phyloP scores from a whole-genome alignment of 805 yeast genomes.

The Metschnikowia gelsemii region DNA sequence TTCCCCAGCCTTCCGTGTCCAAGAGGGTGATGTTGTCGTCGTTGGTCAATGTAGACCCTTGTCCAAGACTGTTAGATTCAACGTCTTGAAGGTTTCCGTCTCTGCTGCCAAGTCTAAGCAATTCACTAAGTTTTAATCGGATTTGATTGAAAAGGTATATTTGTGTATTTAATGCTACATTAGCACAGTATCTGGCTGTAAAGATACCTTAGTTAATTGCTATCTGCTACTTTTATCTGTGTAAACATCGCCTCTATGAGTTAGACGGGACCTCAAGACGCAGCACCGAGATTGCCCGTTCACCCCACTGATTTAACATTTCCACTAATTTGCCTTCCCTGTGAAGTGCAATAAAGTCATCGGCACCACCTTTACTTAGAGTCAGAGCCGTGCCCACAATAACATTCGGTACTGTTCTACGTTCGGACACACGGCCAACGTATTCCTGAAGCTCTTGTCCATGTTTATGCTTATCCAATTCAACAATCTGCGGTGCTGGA shows the following conservation, averaged over 20 bases:
- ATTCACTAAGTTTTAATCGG: slow-evolving; percentile 88
- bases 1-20: slow-evolving; percentile 99
- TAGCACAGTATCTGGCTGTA: slow-evolving; percentile 13
- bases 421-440: slow-evolving; percentile 41
- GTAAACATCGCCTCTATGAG: slow-evolving; percentile 23
- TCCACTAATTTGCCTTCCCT: slow-evolving; percentile 52
- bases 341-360: slow-evolving; percentile 70
- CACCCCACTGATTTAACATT: slow-evolving; percentile 63
- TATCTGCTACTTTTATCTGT: too few relatives aligned
- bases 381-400: slow-evolving; percentile 18
- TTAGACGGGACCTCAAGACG: slow-evolving; percentile 61
- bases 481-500: slow-evolving; percentile 75
- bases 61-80: slow-evolving; percentile 99
- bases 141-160: slow-evolving; percentile 4
- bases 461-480: slow-evolving; percentile 75
- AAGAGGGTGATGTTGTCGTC: slow-evolving; percentile 97
- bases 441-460: slow-evolving; percentile 76
- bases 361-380: slow-evolving; percentile 81
- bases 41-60: slow-evolving; percentile 99
- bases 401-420: slow-evolving; percentile 22
- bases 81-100: slow-evolving; percentile 93
- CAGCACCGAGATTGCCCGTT: slow-evolving; percentile 46
- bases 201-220: too few relatives aligned
- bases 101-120: slow-evolving; percentile 88
- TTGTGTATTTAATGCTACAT: slow-evolving; percentile 23